Conservation (phyloP, 768 basidiomycete genomes). For the Agaricus blazei region DNA sequence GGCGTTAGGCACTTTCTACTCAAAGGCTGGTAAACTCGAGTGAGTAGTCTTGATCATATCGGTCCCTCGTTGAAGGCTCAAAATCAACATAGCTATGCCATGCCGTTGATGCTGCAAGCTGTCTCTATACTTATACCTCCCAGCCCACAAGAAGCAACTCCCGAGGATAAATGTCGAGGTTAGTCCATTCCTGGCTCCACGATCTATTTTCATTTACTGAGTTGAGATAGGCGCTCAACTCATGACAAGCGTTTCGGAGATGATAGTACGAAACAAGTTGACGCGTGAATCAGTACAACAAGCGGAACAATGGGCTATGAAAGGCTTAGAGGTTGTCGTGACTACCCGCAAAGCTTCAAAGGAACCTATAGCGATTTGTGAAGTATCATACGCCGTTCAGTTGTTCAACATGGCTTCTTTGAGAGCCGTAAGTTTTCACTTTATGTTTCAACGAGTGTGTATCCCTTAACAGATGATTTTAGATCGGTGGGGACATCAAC, state of each 20-base stretch:
- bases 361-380: conserved; percentile 34
- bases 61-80: neutral
- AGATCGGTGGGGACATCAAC: conserved; percentile 35
- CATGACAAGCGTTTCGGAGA: conserved; percentile 39
- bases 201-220: neutral
- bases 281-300: conserved; percentile 29
- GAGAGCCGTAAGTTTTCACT: conserved; percentile 34
- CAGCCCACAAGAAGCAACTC: conserved; percentile 25
- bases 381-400: conserved; percentile 49
- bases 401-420: conserved; percentile 60
- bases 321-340: conserved; percentile 29
- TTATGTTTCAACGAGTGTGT: neutral
- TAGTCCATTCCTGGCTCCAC: neutral
- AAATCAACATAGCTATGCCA: conserved; percentile 42
- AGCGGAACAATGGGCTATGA: conserved; percentile 61
- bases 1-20: conserved; percentile 59
- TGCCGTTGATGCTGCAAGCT: conserved; percentile 63
- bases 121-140: conserved; percentile 55
- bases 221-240: conserved; percentile 34
- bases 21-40: conserved; percentile 50
- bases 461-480: neutral
- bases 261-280: conserved; percentile 31
- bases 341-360: conserved; percentile 20
- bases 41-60: conserved; percentile 23
- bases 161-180: conserved; percentile 62